A percentile compares a stretch with the other conserved stretches of the same genome.
Conservation (phyloP, 257 asterid genomes). For the Mentha longifolia region DNA sequence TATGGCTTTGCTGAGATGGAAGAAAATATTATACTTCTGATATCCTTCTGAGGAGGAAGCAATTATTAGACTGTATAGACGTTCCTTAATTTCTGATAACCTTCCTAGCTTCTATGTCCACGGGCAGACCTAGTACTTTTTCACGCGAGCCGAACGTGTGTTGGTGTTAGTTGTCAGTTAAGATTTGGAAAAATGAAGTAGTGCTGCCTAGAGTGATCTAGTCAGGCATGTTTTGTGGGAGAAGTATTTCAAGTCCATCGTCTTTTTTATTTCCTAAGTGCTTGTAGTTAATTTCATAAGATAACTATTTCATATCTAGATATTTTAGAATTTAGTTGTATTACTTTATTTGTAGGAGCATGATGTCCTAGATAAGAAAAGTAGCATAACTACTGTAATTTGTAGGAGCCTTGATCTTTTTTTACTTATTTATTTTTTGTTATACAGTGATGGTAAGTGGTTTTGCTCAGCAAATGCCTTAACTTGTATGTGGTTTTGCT, state of each 20-base stretch:
- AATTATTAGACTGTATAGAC: not conserved
- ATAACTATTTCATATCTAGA: not conserved
- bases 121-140: constrained; percentile 9
- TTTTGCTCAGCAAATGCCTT: constrained; percentile 14
- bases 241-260: constrained; percentile 21
- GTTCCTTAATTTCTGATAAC: not conserved
- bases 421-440: not conserved
- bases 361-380: constrained; percentile 24
- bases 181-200: not conserved
- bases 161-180: not conserved
- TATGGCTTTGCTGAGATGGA: not conserved
- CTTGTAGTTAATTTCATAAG: constrained; percentile 10
- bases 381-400: not conserved
- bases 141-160: not conserved
- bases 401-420: not conserved
- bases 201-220: not conserved
- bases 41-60: not conserved
- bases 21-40: not conserved
- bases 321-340: not conserved
- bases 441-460: not conserved
- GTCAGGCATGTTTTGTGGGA: not conserved
- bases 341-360: constrained; percentile 13
- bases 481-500: constrained; percentile 30
- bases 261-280: not conserved
- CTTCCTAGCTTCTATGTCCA: not conserved